A percentile compares a stretch with the other conserved stretches of the same genome.
These are phyloP conservation scores for Candida mesenterica DNA, from an alignment of 1,139 yeast species.

Conservation along the genomic window DNA sequence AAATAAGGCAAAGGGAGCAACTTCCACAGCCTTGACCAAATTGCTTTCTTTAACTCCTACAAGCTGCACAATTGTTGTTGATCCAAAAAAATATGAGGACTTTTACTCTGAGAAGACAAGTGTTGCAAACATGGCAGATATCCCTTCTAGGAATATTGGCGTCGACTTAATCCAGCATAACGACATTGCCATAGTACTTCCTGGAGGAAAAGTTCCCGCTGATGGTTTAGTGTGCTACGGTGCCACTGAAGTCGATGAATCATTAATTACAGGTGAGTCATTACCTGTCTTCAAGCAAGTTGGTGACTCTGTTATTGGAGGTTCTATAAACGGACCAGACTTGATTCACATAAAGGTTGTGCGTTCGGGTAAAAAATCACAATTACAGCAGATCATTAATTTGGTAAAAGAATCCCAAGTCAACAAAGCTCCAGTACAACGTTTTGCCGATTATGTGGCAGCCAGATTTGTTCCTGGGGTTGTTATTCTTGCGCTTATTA, in stretches of 20 bases:
- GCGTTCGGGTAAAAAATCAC: conserved; percentile 78
- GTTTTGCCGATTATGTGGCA: conserved; percentile 82
- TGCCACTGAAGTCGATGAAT: conserved; percentile 80
- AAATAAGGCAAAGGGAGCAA: conserved; percentile 89
- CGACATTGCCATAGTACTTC: conserved; percentile 75
- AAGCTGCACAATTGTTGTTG: conserved; percentile 61
- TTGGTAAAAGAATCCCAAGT: conserved; percentile 89
- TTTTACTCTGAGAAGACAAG: background rate
- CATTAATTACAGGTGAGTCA: conserved; percentile 88
- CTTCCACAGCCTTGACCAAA: conserved; percentile 82
- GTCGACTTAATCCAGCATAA: conserved; percentile 74
- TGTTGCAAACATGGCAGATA: conserved; percentile 12
- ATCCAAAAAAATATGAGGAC: conserved; percentile 28
- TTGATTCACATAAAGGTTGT: conserved; percentile 67
- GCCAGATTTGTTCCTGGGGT: conserved; percentile 84
- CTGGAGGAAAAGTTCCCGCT: conserved; percentile 89
- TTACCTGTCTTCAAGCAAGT: conserved; percentile 61
- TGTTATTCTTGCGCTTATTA: conserved; percentile 55
- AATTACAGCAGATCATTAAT: conserved; percentile 79
- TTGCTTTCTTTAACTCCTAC: conserved; percentile 81
- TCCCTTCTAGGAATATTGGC: conserved; percentile 39
- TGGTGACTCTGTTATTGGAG: conserved; percentile 78
- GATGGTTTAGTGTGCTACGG: conserved; percentile 84
- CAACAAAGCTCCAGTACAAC: conserved; percentile 85
- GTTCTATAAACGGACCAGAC: conserved; percentile 83